Conservation (phyloP, 2,329 filamentous ascomycete genomes). For the Apiospora aurea region DNA sequence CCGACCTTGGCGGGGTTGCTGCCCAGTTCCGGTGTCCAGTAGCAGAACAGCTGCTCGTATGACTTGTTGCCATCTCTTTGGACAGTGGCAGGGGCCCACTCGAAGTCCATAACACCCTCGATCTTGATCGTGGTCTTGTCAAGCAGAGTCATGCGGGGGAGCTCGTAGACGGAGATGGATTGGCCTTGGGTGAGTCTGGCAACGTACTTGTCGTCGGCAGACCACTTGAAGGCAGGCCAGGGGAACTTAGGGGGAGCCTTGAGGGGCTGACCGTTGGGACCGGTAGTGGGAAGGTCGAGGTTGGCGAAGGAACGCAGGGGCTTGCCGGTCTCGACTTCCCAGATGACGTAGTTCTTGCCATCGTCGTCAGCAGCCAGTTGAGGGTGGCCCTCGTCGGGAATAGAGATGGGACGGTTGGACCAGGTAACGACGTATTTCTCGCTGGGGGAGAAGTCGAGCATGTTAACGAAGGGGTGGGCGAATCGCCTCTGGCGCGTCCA, state of each 20-base stretch:
- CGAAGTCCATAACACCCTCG: conserved; percentile 95
- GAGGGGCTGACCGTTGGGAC: conserved; percentile 67
- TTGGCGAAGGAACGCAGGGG: conserved; percentile 94
- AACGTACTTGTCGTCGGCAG: conserved; percentile 95
- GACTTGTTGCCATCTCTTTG: conserved; percentile 85
- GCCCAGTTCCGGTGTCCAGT: conserved; percentile 98
- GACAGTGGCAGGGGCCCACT: conserved; percentile 89
- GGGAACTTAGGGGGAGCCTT: conserved; percentile 86
- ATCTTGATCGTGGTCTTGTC: conserved; percentile 95
- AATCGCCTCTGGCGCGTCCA: conserved; percentile 95
- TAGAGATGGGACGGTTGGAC: conserved; percentile 92
- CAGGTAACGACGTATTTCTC: conserved; percentile 96
- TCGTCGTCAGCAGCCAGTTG: conserved; percentile 91
- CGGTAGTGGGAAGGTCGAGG: conserved; percentile 73
- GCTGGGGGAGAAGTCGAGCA: conserved; percentile 92
- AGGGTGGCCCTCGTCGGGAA: conserved; percentile 86
- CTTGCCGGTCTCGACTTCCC: conserved; percentile 90
- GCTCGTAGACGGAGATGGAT: conserved; percentile 90
- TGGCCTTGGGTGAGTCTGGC: conserved; percentile 87
- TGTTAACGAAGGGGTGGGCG: conserved; percentile 92
- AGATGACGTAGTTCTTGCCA: conserved; percentile 99
- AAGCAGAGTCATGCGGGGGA: conserved; percentile 86
- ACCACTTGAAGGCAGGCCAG: conserved; percentile 99
- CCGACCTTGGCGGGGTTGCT: conserved; percentile 98
- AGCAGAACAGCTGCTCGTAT: conserved; percentile 96